Conservation (phyloP, 2,329 filamentous ascomycete genomes). For the Chaetomium strumarium region DNA sequence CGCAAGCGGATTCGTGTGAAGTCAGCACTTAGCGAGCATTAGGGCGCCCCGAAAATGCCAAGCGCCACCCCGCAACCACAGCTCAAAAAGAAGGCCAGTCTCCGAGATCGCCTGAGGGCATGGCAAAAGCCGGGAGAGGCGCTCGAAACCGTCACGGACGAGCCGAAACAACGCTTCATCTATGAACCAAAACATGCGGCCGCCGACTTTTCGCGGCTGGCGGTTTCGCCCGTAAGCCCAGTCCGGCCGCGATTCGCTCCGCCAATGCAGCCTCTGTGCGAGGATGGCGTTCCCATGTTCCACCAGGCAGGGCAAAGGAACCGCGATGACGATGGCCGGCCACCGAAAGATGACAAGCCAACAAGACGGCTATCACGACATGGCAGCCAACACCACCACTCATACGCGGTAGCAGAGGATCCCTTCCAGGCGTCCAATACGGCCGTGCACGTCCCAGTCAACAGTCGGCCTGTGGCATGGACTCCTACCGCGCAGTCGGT, state of each 20-base stretch:
- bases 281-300: neutral
- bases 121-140: conserved; percentile 13
- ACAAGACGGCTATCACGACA: neutral
- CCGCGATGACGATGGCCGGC: too few relatives aligned
- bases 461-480: neutral
- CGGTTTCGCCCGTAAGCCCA: conserved; percentile 16
- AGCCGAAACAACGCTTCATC: conserved; percentile 17
- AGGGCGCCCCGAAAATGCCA: conserved; percentile 1
- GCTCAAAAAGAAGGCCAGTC: conserved; percentile 22
- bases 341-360: neutral
- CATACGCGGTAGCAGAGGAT: conserved; percentile 6
- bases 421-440: conserved; percentile 8
- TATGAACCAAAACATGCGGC: conserved; percentile 30
- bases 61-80: conserved; percentile 10
- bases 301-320: too few relatives aligned
- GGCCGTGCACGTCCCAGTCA: conserved; percentile 5
- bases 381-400: neutral
- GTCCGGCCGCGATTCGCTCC: neutral
- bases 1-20: conserved; percentile 4
- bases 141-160: conserved; percentile 24
- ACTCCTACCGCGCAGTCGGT: neutral
- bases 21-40: neutral
- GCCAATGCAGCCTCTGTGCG: conserved; percentile 4
- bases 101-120: conserved; percentile 22
- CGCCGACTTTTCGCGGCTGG: conserved; percentile 28